These are phyloP conservation scores for Cutaneotrichosporon dermatis DNA, from an alignment of 1,284 basidiomycete species.

Conservation along the genomic window DNA sequence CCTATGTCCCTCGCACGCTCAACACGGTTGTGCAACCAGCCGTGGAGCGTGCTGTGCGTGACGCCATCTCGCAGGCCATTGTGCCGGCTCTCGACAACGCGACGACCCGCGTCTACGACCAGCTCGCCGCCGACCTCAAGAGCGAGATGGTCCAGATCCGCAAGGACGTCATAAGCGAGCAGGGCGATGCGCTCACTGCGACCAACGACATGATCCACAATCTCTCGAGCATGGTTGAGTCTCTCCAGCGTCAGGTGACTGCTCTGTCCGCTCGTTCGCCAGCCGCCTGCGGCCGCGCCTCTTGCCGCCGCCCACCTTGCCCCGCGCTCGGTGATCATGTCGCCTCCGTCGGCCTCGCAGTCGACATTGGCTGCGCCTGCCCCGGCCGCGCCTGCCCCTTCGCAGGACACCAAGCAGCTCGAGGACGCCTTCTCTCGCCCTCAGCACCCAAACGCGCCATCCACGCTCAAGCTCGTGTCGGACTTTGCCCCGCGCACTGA, in stretches of 20 bases:
- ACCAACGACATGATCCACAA: conserved; percentile 19
- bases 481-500: conserved; percentile 24
- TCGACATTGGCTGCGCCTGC: not conserved
- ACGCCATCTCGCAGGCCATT: conserved; percentile 23
- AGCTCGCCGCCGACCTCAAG: conserved; percentile 31
- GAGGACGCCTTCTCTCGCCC: conserved; percentile 32
- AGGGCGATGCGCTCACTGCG: conserved; percentile 16
- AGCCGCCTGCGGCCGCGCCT: not conserved
- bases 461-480: conserved; percentile 26
- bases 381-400: not conserved
- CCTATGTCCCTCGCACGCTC: conserved; percentile 26
- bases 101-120: conserved; percentile 25
- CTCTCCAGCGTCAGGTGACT: conserved; percentile 31
- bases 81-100: conserved; percentile 28
- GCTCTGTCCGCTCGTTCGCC: conserved; percentile 18
- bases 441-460: conserved; percentile 17
- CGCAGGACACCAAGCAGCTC: conserved; percentile 13
- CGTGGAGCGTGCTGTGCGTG: conserved; percentile 30
- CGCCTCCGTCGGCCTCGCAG: conserved; percentile 2
- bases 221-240: conserved; percentile 23
- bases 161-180: conserved; percentile 22
- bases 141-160: conserved; percentile 40
- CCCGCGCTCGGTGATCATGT: conserved; percentile 2
- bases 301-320: not conserved
- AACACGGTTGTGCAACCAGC: conserved; percentile 25